Evolutionary conservation across 164 flowering plant species (phyloP).

Genomic region (Chimonanthus praecox): DNA sequence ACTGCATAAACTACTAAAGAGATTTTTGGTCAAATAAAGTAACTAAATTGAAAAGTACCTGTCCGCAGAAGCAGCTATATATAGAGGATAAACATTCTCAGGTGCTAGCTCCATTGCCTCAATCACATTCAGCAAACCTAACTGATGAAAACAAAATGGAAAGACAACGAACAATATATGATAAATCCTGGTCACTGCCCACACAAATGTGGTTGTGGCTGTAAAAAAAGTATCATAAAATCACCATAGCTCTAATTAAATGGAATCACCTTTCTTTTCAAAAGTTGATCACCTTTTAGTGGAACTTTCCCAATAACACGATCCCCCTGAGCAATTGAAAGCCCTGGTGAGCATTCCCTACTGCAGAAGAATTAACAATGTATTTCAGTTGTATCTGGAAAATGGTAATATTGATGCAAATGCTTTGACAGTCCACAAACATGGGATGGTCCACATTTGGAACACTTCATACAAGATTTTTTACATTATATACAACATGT

Average conservation of each 20-base stretch:
- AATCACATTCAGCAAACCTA: constrained; percentile 77
- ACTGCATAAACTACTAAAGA: background rate
- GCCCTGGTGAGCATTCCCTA: constrained; percentile 64
- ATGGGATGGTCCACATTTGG: too few relatives aligned
- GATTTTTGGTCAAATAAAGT: background rate
- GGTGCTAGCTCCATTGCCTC: constrained; percentile 66
- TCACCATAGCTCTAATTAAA: background rate
- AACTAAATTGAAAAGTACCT: constrained; percentile 34
- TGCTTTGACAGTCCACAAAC: too few relatives aligned
- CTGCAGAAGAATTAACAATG: constrained; percentile 30
- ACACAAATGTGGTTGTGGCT: background rate
- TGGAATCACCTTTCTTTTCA: constrained; percentile 57
- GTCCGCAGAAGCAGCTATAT: constrained; percentile 70
- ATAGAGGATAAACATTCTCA: constrained; percentile 69
- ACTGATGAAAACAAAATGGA: constrained; percentile 33
- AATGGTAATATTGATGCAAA: too few relatives aligned
- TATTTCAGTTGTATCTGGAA: background rate
- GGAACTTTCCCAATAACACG: constrained; percentile 73
- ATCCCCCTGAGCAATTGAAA: constrained; percentile 63
- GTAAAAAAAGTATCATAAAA: background rate
- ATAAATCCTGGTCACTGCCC: constrained; percentile 3
- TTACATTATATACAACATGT: too few relatives aligned
- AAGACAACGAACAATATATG: background rate
- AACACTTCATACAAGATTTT: too few relatives aligned
- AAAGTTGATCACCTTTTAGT: constrained; percentile 45